Conservation (phyloP, 1,284 basidiomycete genomes). For the Moesziomyces parantarcticus region DNA sequence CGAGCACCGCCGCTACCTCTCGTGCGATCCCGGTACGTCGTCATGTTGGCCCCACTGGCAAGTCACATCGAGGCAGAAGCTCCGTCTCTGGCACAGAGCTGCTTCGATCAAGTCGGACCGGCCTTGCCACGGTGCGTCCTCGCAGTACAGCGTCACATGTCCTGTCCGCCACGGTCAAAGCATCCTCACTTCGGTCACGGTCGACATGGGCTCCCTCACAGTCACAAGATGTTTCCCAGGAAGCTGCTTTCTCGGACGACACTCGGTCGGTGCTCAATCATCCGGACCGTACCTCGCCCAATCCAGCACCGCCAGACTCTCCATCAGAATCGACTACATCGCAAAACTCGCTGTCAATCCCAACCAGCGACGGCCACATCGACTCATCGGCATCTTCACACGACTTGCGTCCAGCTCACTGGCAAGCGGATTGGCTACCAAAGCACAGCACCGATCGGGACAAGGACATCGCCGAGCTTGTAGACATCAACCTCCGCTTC, state of each 20-base stretch:
- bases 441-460: not conserved
- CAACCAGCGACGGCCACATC: not conserved
- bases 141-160: too few species aligned
- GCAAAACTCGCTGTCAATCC: not conserved
- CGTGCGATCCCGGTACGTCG: not conserved
- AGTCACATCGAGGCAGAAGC: not conserved
- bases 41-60: not conserved
- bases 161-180: too few species aligned
- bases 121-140: too few species aligned
- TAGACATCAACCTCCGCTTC: slow-evolving; percentile 1
- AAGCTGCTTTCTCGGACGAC: not conserved
- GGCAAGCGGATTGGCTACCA: slow-evolving; percentile 15
- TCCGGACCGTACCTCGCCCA: too few species aligned
- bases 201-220: too few species aligned
- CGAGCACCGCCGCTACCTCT: too few species aligned
- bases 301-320: not conserved
- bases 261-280: too few species aligned
- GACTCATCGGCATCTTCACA: not conserved
- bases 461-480: not conserved
- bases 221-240: too few species aligned
- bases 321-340: not conserved
- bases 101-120: too few species aligned
- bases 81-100: too few species aligned
- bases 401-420: slow-evolving; percentile 7
- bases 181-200: too few species aligned